These are phyloP conservation scores for Cladophialophora chaetospira DNA, from an alignment of 2,329 filamentous ascomycete genomes.

Conservation along the genomic window DNA sequence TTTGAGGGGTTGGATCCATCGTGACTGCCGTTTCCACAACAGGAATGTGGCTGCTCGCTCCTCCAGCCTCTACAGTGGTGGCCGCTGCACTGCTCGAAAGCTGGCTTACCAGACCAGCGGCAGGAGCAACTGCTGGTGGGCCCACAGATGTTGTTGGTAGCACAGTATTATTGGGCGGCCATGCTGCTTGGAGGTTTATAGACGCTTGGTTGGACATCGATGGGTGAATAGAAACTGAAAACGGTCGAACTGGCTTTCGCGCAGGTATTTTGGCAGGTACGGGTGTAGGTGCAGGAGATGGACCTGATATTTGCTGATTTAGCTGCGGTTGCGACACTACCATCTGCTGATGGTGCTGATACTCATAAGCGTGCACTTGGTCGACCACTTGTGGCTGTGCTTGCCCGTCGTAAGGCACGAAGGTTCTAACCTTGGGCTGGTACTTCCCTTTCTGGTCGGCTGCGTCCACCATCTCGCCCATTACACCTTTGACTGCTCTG, in stretches of 20 bases:
- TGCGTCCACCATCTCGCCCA: slow-evolving; percentile 16
- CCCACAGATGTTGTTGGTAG: background rate
- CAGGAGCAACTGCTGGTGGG: background rate
- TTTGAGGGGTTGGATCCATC: background rate
- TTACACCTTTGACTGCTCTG: slow-evolving; percentile 4
- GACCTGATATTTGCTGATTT: background rate
- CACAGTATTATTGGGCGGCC: background rate
- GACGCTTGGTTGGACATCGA: background rate
- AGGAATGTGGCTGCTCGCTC: background rate
- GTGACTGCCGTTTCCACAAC: background rate
- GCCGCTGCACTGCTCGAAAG: background rate
- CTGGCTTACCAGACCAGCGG: background rate
- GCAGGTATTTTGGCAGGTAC: background rate
- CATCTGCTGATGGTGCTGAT: background rate
- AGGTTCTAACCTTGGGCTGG: background rate
- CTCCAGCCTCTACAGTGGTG: background rate
- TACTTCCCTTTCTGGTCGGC: slow-evolving; percentile 17
- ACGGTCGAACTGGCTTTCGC: background rate
- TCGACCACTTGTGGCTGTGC: background rate
- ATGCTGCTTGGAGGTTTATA: background rate
- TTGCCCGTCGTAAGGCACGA: background rate
- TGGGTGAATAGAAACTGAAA: background rate
- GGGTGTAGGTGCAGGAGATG: background rate
- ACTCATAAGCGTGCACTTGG: background rate
- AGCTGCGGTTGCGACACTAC: background rate